Base-by-base conservation (phyloP, 805 yeast species). In the Candida tallmaniae region DNA sequence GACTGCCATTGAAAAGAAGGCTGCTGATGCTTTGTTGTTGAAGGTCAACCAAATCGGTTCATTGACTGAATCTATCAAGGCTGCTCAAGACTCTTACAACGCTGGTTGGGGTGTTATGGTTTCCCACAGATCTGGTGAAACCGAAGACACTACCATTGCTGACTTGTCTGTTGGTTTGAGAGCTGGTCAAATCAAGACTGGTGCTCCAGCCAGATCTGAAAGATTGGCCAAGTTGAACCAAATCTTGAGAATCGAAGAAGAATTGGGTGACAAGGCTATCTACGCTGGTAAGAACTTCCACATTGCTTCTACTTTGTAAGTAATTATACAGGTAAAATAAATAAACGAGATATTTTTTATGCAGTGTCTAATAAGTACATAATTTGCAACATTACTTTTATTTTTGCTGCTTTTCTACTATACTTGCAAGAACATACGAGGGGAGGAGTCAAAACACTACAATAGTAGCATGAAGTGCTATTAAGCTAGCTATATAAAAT, bases 91-190 rank as follows among this genome's bases (percentile, higher is more conserved):
- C 70, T 85, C 97, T 41, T 89, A 79, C 74, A 81, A 79, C 49
- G 97, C 96, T 48, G 87, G 87, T 63, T 90, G 98, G 98, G 97
- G 97, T 78, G 96, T 89, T 64, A 89, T 90, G 97, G 97, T 93
- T 58, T 89, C 97, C 60, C 98, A 90, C 87, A 88, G 98, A 82
- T 89, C 97, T 56, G 98, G 98, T 76, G 98, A 90, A 80, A 89
- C 97, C 52, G 98, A 93, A 77, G 98, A 93, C 74, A 83, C 94
- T 60, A 82, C 86, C 76, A 90, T 90, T 69, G 97, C 98, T 62
- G 97, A 90, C 73, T 79, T 90, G 65, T 76, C 87, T 59, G 98
- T 93, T 58, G 97, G 97, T 78, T 79, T 90, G 69, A 87, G 97
- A 82, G 58, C 95, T 51, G 98, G 97, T 68, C 97, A 90, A 79